These are phyloP conservation scores for Suhomyces anneliseae DNA, from an alignment of 1,139 yeast species.

Conservation along the genomic window DNA sequence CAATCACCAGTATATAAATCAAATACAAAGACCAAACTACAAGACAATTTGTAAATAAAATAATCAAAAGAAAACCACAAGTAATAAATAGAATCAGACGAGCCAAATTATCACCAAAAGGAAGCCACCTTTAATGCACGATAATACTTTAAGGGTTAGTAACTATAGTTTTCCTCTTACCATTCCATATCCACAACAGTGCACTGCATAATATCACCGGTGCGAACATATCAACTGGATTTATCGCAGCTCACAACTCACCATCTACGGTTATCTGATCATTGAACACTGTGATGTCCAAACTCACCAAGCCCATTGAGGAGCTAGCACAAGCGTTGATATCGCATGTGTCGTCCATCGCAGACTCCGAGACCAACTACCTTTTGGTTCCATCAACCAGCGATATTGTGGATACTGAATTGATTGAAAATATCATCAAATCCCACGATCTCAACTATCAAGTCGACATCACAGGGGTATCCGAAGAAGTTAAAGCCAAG, in stretches of 20 bases:
- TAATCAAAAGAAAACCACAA: no score
- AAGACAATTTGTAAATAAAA: no score
- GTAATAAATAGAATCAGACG: no score
- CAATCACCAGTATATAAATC: no score
- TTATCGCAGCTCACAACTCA: background rate
- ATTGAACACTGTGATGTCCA: background rate
- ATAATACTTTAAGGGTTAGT: no score
- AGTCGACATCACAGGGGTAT: constrained; percentile 2
- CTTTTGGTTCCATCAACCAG: background rate
- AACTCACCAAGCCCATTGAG: constrained; percentile 8
- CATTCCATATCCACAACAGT: no score
- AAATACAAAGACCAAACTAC: no score
- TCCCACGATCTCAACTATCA: constrained; percentile 8
- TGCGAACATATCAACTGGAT: no score
- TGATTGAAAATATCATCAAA: background rate
- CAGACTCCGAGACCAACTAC: background rate
- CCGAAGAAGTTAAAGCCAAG: constrained; percentile 13
- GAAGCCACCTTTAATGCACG: no score
- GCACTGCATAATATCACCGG: no score
- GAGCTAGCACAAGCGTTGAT: constrained; percentile 3
- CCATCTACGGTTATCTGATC: background rate
- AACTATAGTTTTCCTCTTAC: no score
- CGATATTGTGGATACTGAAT: background rate
- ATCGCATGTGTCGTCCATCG: background rate
- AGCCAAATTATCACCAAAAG: no score